Evolutionary conservation across 106 monocot species (phyloP).

Genomic region (Platanthera zijinensis): DNA sequence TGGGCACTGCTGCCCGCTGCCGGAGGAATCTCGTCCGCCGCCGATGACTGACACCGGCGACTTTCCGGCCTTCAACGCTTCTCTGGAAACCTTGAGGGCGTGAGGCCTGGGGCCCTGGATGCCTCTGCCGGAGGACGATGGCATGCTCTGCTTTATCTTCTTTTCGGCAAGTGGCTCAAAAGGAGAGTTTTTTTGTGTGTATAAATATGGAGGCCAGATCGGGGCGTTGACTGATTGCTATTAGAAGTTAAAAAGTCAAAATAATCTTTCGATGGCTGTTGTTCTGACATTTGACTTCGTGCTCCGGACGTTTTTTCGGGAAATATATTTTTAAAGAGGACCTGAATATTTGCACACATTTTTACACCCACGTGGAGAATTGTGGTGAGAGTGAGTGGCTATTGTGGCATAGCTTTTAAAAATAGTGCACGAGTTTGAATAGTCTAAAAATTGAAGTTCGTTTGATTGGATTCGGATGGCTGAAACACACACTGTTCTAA

Average conservation of each 20-base stretch:
- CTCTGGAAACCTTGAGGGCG: neutral
- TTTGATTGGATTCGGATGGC: no score
- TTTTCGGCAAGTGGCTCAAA: neutral
- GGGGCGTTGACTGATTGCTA: neutral
- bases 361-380: no score
- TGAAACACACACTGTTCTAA: no score
- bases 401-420: no score
- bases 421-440: no score
- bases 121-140: neutral
- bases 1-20: neutral
- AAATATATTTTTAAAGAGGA: neutral
- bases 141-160: slow-evolving; percentile 2
- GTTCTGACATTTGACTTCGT: neutral
- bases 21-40: neutral
- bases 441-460: no score
- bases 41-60: no score
- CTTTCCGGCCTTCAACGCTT: neutral
- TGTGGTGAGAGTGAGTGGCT: no score
- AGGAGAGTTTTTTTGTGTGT: neutral
- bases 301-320: neutral
- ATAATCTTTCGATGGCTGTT: neutral
- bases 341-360: neutral
- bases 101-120: slow-evolving; percentile 12
- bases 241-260: neutral
- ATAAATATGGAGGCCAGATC: neutral